A percentile compares a stretch with the other conserved stretches of the same genome.
Evolutionary conservation across 306 rosid species (phyloP).

Genomic region (Vigna mungo): DNA sequence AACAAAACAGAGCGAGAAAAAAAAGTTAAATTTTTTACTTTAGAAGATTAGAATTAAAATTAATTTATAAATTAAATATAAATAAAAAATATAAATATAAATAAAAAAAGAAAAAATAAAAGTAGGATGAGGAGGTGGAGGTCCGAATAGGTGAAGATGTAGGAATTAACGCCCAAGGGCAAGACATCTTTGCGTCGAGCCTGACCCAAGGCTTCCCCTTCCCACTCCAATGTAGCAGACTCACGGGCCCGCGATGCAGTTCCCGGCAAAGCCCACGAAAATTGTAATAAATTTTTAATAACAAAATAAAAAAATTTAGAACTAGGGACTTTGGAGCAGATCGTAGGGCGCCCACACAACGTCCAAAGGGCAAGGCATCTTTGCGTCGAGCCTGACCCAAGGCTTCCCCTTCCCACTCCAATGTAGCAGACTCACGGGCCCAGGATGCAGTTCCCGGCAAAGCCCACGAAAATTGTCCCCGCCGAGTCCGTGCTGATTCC

Average conservation of each 20-base stretch:
- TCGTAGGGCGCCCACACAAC: conserved; percentile 94
- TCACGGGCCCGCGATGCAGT: conserved; percentile 85
- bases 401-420: conserved; percentile 99
- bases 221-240: conserved; percentile 95
- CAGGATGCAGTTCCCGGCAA: conserved; percentile 78
- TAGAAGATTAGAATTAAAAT: too few relatives aligned
- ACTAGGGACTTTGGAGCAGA: conserved; percentile 46
- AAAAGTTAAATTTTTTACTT: too few relatives aligned
- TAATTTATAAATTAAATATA: too few relatives aligned
- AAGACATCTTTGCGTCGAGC: conserved; percentile 73
- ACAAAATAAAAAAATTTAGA: too few relatives aligned
- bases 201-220: conserved; percentile 97
- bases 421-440: conserved; percentile 88
- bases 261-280: conserved; percentile 76
- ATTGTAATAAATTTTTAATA: conserved; percentile 41
- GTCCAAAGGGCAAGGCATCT: conserved; percentile 85
- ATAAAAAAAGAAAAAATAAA: too few relatives aligned
- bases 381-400: conserved; percentile 81
- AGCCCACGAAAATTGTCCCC: conserved; percentile 84
- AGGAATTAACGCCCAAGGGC: too few relatives aligned
- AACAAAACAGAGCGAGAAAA: too few relatives aligned
- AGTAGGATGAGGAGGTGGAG: too few relatives aligned
- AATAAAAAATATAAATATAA: too few relatives aligned
- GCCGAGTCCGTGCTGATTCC: conserved; percentile 98
- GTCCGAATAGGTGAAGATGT: too few relatives aligned